Conservation (phyloP, 1,284 basidiomycete genomes). For the Trametes sp. region DNA sequence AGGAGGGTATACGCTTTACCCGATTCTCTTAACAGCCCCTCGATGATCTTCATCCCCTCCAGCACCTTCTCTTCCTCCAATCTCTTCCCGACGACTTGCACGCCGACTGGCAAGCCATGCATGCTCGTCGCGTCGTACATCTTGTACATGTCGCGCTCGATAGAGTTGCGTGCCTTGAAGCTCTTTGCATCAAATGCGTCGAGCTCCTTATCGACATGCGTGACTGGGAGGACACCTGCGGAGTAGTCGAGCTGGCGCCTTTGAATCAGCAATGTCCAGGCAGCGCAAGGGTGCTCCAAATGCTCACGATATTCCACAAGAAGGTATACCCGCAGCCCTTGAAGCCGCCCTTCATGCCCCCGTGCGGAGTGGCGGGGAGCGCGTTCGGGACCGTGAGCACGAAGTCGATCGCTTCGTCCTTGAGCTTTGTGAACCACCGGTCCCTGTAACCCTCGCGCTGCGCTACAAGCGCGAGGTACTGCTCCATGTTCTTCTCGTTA, state of each 20-base stretch:
- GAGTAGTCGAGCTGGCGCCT: slow-evolving; percentile 67
- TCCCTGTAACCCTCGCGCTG: slow-evolving; percentile 63
- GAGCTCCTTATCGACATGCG: slow-evolving; percentile 62
- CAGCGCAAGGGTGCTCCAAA: slow-evolving; percentile 3
- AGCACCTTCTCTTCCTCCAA: slow-evolving; percentile 70
- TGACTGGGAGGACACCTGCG: slow-evolving; percentile 78
- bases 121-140: slow-evolving; percentile 68
- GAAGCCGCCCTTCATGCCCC: slow-evolving; percentile 43
- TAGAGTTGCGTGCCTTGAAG: slow-evolving; percentile 43
- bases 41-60: slow-evolving; percentile 55
- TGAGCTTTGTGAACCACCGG: slow-evolving; percentile 41
- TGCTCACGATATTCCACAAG: slow-evolving; percentile 67
- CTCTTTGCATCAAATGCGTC: slow-evolving; percentile 54
- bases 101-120: slow-evolving; percentile 72
- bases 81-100: slow-evolving; percentile 66
- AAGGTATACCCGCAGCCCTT: slow-evolving; percentile 48
- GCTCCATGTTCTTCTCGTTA: slow-evolving; percentile 55
- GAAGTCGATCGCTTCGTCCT: slow-evolving; percentile 55
- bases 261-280: neutral
- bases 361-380: slow-evolving; percentile 61
- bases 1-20: slow-evolving; percentile 37
- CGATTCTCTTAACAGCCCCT: slow-evolving; percentile 31
- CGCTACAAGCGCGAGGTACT: slow-evolving; percentile 66
- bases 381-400: slow-evolving; percentile 67
- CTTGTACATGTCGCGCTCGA: slow-evolving; percentile 42